These are phyloP conservation scores for Ogataea chonburiensis DNA, from an alignment of 805 yeast genomes.

Conservation along the genomic window DNA sequence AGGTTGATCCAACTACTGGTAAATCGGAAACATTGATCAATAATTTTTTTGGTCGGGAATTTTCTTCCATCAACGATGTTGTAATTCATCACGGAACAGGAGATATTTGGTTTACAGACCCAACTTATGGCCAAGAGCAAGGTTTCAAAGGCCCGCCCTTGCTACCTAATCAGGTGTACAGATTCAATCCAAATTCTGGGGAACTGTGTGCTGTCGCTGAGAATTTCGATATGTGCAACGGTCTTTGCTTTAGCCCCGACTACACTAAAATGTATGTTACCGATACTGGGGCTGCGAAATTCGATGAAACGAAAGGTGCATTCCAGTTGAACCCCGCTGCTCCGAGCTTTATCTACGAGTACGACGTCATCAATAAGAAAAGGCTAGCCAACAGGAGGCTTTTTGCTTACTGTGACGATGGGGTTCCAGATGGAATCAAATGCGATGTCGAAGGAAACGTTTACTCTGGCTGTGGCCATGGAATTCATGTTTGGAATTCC, in stretches of 20 bases:
- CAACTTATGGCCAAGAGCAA: slow-evolving; percentile 12
- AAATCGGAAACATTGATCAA: slow-evolving; percentile 7
- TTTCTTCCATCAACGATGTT: slow-evolving; percentile 15
- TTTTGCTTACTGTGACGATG: slow-evolving; percentile 14
- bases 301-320: not conserved
- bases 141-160: slow-evolving; percentile 4
- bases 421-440: slow-evolving; percentile 14
- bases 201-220: slow-evolving; percentile 12
- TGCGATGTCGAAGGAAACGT: slow-evolving; percentile 11
- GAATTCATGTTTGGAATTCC: slow-evolving; percentile 12
- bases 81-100: slow-evolving; percentile 14
- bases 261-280: slow-evolving; percentile 11
- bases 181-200: slow-evolving; percentile 12
- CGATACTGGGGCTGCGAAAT: slow-evolving; percentile 11
- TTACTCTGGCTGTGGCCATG: slow-evolving; percentile 14
- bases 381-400: slow-evolving; percentile 7
- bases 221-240: slow-evolving; percentile 15
- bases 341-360: slow-evolving; percentile 10
- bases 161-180: slow-evolving; percentile 12
- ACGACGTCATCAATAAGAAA: slow-evolving; percentile 7
- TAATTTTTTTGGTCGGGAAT: slow-evolving; percentile 12
- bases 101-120: slow-evolving; percentile 16
- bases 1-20: slow-evolving; percentile 10
- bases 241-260: slow-evolving; percentile 10
- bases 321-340: not conserved